Conservation (phyloP, 768 basidiomycete species). For the Omphalotus guepiniiformis region DNA sequence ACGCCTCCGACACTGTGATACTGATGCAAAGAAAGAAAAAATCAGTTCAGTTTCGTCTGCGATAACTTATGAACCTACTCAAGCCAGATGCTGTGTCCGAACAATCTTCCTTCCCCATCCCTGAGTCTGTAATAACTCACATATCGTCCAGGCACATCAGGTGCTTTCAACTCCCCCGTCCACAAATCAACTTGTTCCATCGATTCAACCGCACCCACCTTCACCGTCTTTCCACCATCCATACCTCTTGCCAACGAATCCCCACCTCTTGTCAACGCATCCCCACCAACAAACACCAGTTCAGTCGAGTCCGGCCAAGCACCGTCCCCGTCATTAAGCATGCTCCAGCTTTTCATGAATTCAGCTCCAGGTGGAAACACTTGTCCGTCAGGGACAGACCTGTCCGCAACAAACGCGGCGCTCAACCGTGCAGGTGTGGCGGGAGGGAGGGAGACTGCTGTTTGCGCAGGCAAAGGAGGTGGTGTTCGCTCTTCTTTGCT, state of each 20-base stretch:
- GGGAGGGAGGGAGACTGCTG: neutral
- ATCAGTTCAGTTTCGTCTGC: neutral
- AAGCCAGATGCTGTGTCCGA: conserved; percentile 76
- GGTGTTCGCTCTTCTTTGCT: conserved; percentile 2
- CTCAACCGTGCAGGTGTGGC: conserved; percentile 25
- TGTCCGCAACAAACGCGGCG: conserved; percentile 59
- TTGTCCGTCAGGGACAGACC: conserved; percentile 73
- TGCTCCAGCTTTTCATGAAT: conserved; percentile 80
- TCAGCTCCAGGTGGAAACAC: conserved; percentile 78
- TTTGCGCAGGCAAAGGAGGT: neutral
- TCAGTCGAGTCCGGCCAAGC: conserved; percentile 70
- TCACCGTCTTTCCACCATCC: conserved; percentile 27
- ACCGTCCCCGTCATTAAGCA: conserved; percentile 57
- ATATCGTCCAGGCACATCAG: conserved; percentile 68
- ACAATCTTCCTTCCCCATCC: conserved; percentile 53
- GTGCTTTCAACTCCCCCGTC: conserved; percentile 79
- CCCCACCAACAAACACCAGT: conserved; percentile 69
- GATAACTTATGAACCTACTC: conserved; percentile 49
- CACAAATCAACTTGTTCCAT: conserved; percentile 61
- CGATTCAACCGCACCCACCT: conserved; percentile 52
- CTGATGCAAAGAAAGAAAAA: conserved; percentile 28
- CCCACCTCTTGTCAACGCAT: conserved; percentile 40
- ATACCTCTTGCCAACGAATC: conserved; percentile 42
- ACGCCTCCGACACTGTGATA: conserved; percentile 61
- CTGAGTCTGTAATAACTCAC: conserved; percentile 73